phyloP scores from a whole-genome alignment of 345 rosid species.

The Cardiospermum halicacabum region DNA sequence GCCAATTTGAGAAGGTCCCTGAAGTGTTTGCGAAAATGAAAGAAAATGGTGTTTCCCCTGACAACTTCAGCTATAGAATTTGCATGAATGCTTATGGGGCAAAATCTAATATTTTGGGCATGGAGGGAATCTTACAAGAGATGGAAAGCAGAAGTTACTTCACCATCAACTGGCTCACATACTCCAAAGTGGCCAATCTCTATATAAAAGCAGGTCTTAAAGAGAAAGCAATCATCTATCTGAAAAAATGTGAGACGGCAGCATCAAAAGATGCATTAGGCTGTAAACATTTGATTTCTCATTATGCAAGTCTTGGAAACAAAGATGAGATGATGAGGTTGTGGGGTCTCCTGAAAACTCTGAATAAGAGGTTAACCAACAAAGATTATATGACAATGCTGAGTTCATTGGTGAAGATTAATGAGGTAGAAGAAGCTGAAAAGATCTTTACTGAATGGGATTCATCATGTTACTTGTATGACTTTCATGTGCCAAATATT shows the following conservation, averaged over 20 bases:
- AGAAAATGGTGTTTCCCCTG: conserved; percentile 31
- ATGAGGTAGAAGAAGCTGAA: conserved; percentile 35
- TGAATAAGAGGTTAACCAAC: conserved; percentile 30
- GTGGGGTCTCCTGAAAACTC: conserved; percentile 33
- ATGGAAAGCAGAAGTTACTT: conserved; percentile 27
- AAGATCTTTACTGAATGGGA: conserved; percentile 39
- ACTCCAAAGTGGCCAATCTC: conserved; percentile 27
- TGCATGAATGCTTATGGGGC: conserved; percentile 36
- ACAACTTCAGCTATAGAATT: conserved; percentile 39
- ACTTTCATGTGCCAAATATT: conserved; percentile 44
- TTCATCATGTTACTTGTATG: conserved; percentile 25
- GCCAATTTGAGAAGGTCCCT: conserved; percentile 31
- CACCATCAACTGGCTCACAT: conserved; percentile 41
- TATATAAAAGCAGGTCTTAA: conserved; percentile 33
- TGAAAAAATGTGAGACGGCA: conserved; percentile 36
- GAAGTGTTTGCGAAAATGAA: conserved; percentile 39
- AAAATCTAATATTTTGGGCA: conserved; percentile 24
- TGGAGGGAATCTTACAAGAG: conserved; percentile 37
- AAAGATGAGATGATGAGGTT: conserved; percentile 38
- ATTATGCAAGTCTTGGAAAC: conserved; percentile 37
- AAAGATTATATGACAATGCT: conserved; percentile 36
- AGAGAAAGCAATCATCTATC: conserved; percentile 29
- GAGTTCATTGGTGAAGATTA: conserved; percentile 33
- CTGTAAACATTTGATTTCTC: conserved; percentile 35
- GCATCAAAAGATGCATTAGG: conserved; percentile 28